Base-by-base conservation (phyloP, 23 red algal genomes). In the Chondrus crispus region DNA sequence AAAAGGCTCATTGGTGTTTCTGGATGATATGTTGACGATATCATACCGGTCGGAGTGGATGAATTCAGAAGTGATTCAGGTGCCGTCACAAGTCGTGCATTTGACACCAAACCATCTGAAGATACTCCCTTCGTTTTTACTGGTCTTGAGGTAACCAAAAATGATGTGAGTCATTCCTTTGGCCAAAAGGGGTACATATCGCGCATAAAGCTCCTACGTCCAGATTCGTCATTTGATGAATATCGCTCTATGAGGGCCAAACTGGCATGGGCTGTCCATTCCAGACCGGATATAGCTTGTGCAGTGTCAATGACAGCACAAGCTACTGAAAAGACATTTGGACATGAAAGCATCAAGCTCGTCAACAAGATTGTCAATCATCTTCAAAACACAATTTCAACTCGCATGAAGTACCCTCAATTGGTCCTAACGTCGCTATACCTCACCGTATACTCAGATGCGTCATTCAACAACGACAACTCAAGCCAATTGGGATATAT, bases 1-100 rank as follows among this genome's bases (percentile, higher is more conserved):
- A n/a, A n/a, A n/a, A n/a, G n/a, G n/a, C n/a, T n/a, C n/a, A n/a
- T n/a, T n/a, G n/a, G n/a, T n/a, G 8, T 68, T 43, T 66, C 55
- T 30, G 80, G 80, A 1, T 41, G 22, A 33, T 84, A 84, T 22
- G 13, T 84, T 44, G 80, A 84, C 40, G 80, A 84, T 32, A 64
- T 6, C 24, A 30, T 84, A 44, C 35, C 8, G 1, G 80, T 30
- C n/a, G 52, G 80, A 36, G 39, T 13, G 33, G 80, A 84, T 38
- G 46, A 55, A 30, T 84, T 84, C 42, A 1, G 52, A 47, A 84
- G 62, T 24, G 32, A 1, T 0, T 47, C 30, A n/a, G n/a, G n/a
- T n/a, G n/a, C n/a, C n/a, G n/a, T n/a, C n/a, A n/a, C n/a, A n/a
- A n/a, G n/a, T n/a, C n/a, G n/a, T n/a, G n/a, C n/a, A n/a, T n/a